These are phyloP conservation scores for Pezicula carpinea DNA, from an alignment of 2,329 filamentous ascomycete species.

Conservation along the genomic window DNA sequence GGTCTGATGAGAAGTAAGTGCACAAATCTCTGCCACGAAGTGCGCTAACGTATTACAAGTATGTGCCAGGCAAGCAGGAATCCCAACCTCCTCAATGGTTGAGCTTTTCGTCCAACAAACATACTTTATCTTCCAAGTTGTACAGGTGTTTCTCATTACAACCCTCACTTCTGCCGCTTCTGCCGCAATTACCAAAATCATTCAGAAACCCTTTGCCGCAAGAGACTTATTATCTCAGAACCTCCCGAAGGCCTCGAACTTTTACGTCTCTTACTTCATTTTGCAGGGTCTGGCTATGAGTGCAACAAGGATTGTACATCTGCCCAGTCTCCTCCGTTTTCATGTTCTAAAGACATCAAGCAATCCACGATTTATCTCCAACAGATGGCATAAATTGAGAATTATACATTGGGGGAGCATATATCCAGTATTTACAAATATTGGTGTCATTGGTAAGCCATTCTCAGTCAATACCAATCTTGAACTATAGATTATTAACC, in stretches of 20 bases:
- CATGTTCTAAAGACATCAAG: constrained; percentile 53
- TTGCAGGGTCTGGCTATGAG: constrained; percentile 61
- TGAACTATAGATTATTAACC: constrained; percentile 2
- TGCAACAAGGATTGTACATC: constrained; percentile 52
- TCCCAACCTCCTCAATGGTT: constrained; percentile 51
- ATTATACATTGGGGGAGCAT: constrained; percentile 55
- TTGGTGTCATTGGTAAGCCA: constrained; percentile 47
- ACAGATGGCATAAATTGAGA: constrained; percentile 47
- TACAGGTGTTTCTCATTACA: constrained; percentile 66
- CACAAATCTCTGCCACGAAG: constrained; percentile 2
- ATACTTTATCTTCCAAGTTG: constrained; percentile 59
- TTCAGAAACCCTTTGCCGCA: constrained; percentile 43
- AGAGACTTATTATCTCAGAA: constrained; percentile 48
- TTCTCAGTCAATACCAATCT: not conserved
- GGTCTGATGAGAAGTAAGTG: constrained; percentile 52
- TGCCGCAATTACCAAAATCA: constrained; percentile 45
- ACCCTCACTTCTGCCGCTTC: constrained; percentile 59
- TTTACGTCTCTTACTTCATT: constrained; percentile 65
- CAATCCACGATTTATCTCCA: constrained; percentile 58
- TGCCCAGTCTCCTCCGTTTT: constrained; percentile 52
- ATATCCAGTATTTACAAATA: constrained; percentile 51
- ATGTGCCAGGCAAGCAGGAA: constrained; percentile 55
- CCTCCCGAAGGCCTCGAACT: constrained; percentile 60
- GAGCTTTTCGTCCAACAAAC: constrained; percentile 60
- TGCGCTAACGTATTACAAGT: constrained; percentile 29